phyloP scores from a whole-genome alignment of 129 eudicot genomes.

The Flaveria bidentis region DNA sequence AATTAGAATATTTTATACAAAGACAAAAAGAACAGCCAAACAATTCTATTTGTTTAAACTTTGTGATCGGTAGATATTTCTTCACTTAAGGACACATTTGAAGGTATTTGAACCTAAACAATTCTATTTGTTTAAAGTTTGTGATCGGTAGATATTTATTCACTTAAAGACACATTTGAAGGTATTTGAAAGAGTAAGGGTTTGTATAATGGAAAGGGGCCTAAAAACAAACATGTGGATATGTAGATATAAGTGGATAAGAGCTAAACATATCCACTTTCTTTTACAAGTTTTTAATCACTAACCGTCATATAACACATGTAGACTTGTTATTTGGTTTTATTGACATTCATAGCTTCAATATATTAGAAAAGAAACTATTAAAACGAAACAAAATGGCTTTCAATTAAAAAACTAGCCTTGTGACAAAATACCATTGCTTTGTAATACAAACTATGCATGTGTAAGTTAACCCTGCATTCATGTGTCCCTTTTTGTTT shows the following conservation, averaged over 20 bases:
- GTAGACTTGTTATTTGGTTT: too few relatives aligned
- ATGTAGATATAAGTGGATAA: conserved; percentile 31
- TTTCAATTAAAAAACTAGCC: too few relatives aligned
- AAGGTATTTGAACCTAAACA: conserved; percentile 26
- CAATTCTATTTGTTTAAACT: not conserved
- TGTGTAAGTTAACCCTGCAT: too few relatives aligned
- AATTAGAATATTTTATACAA: not conserved
- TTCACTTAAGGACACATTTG: conserved; percentile 28
- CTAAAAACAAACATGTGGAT: conserved; percentile 33
- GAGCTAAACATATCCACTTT: conserved; percentile 5
- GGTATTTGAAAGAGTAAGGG: conserved; percentile 29
- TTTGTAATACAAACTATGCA: too few relatives aligned
- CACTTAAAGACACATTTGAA: conserved; percentile 28
- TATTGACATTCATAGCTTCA: too few relatives aligned
- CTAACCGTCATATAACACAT: not conserved
- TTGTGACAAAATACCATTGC: too few relatives aligned
- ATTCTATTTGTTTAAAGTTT: not conserved
- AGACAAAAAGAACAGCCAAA: not conserved
- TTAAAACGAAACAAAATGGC: too few relatives aligned
- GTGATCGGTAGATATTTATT: conserved; percentile 29
- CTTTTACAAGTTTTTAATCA: not conserved
- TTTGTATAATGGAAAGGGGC: conserved; percentile 20
- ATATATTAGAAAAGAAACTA: too few relatives aligned
- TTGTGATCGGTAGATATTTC: conserved; percentile 25
- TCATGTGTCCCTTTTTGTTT: too few relatives aligned